These are phyloP conservation scores for Epichloe bromicola DNA, from an alignment of 2,329 filamentous ascomycete species.

Conservation along the genomic window DNA sequence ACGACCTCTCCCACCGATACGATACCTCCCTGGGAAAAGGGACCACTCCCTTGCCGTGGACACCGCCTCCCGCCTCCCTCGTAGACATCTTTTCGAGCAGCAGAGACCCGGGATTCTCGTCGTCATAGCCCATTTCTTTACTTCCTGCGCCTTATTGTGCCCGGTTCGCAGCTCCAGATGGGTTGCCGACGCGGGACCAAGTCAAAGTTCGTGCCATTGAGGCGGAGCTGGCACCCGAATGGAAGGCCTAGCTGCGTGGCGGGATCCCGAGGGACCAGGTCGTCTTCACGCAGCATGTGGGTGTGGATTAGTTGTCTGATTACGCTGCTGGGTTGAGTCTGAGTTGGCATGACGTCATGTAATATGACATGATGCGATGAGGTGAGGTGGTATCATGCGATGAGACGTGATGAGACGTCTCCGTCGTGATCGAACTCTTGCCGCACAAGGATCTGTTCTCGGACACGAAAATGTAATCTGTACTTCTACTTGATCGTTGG, in stretches of 20 bases:
- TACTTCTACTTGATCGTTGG: too few relatives aligned
- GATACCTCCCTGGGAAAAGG: constrained; percentile 10
- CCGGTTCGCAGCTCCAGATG: constrained; percentile 10
- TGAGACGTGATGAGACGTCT: neutral
- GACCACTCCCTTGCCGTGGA: constrained; percentile 2
- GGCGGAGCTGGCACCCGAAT: constrained; percentile 5
- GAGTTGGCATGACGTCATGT: neutral
- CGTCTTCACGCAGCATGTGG: constrained; percentile 1
- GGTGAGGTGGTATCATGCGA: neutral
- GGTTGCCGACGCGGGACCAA: constrained; percentile 9
- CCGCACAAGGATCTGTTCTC: too few relatives aligned
- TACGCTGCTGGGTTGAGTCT: constrained; percentile 1
- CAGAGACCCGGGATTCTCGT: constrained; percentile 11
- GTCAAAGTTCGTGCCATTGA: constrained; percentile 10
- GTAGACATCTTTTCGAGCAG: constrained; percentile 10
- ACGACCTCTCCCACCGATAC: constrained; percentile 11
- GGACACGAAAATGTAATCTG: too few relatives aligned
- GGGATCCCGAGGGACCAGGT: neutral
- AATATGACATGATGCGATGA: neutral
- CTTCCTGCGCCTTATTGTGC: constrained; percentile 6
- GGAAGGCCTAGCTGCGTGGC: constrained; percentile 1
- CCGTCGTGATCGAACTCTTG: too few relatives aligned
- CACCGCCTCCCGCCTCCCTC: constrained; percentile 2
- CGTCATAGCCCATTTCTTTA: constrained; percentile 11
- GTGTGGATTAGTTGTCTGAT: neutral